Base-by-base conservation (phyloP, 805 yeast genomes). In the Candida insectalens region DNA sequence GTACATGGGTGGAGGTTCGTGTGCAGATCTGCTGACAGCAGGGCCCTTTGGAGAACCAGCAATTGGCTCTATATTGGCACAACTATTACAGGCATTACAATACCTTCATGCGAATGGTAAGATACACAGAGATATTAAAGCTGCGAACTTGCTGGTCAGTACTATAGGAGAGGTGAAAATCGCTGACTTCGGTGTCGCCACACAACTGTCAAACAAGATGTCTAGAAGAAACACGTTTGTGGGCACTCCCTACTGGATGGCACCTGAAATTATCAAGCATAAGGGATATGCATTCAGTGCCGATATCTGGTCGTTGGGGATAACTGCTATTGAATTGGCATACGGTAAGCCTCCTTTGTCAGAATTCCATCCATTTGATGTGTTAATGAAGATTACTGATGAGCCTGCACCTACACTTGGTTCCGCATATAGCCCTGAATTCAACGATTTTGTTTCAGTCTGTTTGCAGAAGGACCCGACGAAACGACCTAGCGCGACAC, bases 101-200 rank as follows among this genome's bases (percentile, higher is more conserved):
- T 82, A 82, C 53, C 56, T 82, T 51, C 96, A 81, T 47, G 56
- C 56, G 4, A 76, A 68, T 40, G 85, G 85, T 6, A 79, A 82
- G 48, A 88, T 89, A 27, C 98, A 89, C 52, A 60, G 97, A 38
- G 97, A 89, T 55, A 83, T 89, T 35, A 89, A 88, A 52, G 95
- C 96, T 2, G 97, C 96, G 0, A 89, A 89, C 52, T 73, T 89
- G 16, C 59, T 89, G 23, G 55, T 88, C 13, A 76, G 85, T 15
- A 67, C 68, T 2, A 57, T 65, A 8, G 88, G 94, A 3, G 77
- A 71, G 8, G 89, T 85, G 12, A 92, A 89, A 47, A 67, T 89
- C 31, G 96, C 96, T 2, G 98, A 89, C 55, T 89, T 89, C 56
- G 97, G 97, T 1, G 96, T 89, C 8, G 95, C 97, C 1, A 83